Base-by-base conservation (phyloP, 768 basidiomycete species). In the Boletus reticulatus region DNA sequence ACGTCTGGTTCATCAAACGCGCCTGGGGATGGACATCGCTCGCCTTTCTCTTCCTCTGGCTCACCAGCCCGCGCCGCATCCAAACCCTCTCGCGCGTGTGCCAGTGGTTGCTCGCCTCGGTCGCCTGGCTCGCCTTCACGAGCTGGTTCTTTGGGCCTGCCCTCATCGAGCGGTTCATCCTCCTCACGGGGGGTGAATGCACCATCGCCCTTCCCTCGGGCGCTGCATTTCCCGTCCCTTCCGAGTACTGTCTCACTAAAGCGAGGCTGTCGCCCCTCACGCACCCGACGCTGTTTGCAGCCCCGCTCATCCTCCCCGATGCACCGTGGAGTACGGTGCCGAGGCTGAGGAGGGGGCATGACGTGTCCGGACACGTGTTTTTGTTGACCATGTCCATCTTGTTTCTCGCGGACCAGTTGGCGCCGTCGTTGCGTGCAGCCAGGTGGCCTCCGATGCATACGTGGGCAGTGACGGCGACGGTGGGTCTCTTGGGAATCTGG, bases 341-440 rank as follows among this genome's bases (percentile, higher is more conserved):
- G 10, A 75, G 88, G 29, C 73, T 96, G 59, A 79, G 84, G 50
- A 81, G 78, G 41, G 96, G 96, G 0, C 94, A 97, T 68, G 96
- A 98, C 64, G 84, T 98, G 14, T 95, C 93, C 0, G 96, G 96
- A 8, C 96, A 98, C 67, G 78, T 94, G 31, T 98, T 97, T 75
- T 80, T 98, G 57, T 80, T 98, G 59, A 88, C 88, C 3, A 81
- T 96, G 76, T 78, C 86, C 14, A 75, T 80, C 14, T 75, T 96
- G 24, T 89, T 97, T 69, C 80, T 98, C 41, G 78, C 83, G 10
- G 85, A 92, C 66, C 89, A 94, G 70, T 70, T 95, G 32, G 73
- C 78, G 17, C 77, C 80, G 2, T 84, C 84, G 14, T 73, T 88
- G 55, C 73, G 72, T 20, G 58, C 63, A 24, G 60, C 52, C 9